These are phyloP conservation scores for Neurospora pannonica DNA, from an alignment of 495 filamentous ascomycete species.

Conservation along the genomic window DNA sequence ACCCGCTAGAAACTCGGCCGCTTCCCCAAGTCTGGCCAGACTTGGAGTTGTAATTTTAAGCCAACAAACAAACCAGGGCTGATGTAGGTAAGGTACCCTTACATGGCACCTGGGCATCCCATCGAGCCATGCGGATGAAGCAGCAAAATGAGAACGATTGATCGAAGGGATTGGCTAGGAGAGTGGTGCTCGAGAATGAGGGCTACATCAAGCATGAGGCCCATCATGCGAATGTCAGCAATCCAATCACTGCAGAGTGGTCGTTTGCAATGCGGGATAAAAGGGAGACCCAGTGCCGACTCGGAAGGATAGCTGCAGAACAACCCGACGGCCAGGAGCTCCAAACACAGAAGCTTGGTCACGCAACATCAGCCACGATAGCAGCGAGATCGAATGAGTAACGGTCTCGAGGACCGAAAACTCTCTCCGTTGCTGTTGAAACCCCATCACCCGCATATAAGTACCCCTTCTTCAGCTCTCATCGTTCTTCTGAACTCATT, in stretches of 20 bases:
- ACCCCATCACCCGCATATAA: not conserved
- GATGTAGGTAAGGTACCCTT: too few species aligned
- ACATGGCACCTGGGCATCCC: not conserved
- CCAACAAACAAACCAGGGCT: too few species aligned
- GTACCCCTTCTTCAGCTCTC: not conserved
- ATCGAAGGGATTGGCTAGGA: not conserved
- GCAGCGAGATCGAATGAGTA: not conserved
- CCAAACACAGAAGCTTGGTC: not conserved
- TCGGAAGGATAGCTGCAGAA: not conserved
- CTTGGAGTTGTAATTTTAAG: too few species aligned
- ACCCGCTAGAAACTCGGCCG: too few species aligned
- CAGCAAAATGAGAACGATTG: not conserved
- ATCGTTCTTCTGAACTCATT: not conserved
- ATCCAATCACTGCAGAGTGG: not conserved
- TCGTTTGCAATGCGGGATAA: not conserved
- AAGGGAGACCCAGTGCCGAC: not conserved
- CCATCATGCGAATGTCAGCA: not conserved
- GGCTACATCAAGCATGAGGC: not conserved
- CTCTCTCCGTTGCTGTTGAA: too few species aligned
- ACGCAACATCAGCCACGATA: not conserved
- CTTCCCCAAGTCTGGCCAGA: too few species aligned
- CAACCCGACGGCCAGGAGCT: not conserved
- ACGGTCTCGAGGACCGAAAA: not conserved
- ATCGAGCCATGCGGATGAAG: not conserved
- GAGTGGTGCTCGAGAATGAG: not conserved